Percentiles rank a stretch among this genome's conserved stretches.
Evolutionary conservation across 2,329 filamentous ascomycete species (phyloP).

Genomic region (Phaeomoniella chlamydospora): DNA sequence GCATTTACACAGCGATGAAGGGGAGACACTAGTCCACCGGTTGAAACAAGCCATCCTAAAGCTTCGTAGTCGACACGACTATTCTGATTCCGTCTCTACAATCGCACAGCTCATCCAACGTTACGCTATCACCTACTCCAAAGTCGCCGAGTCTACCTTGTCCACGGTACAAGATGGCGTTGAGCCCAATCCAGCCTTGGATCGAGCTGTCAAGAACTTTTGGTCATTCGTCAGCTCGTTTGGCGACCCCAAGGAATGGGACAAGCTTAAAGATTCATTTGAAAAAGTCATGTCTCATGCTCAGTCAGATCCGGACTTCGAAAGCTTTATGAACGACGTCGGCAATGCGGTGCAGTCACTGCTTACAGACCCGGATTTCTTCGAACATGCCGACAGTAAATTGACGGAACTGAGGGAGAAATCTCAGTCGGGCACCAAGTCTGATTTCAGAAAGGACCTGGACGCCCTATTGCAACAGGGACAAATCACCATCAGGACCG

Average conservation of each 20-base stretch:
- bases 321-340: slow-evolving; percentile 58
- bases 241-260: slow-evolving; percentile 60
- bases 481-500: slow-evolving; percentile 51
- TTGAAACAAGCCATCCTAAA: slow-evolving; percentile 63
- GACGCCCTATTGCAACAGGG: slow-evolving; percentile 57
- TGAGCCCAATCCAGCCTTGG: slow-evolving; percentile 57
- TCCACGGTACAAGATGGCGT: slow-evolving; percentile 56
- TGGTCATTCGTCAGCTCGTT: slow-evolving; percentile 72
- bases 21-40: slow-evolving; percentile 56
- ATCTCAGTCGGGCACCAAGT: slow-evolving; percentile 43
- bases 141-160: slow-evolving; percentile 52
- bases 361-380: slow-evolving; percentile 73
- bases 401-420: slow-evolving; percentile 44
- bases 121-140: slow-evolving; percentile 66
- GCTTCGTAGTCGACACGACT: slow-evolving; percentile 63
- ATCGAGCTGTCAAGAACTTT: slow-evolving; percentile 62
- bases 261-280: slow-evolving; percentile 55
- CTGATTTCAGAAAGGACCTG: slow-evolving; percentile 56
- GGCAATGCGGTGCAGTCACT: slow-evolving; percentile 65
- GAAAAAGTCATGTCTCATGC: slow-evolving; percentile 59
- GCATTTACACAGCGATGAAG: slow-evolving; percentile 59
- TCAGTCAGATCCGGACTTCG: slow-evolving; percentile 67
- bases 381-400: slow-evolving; percentile 58
- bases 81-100: slow-evolving; percentile 72
- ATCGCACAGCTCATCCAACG: slow-evolving; percentile 61